Evolutionary conservation across 495 filamentous ascomycete species (phyloP), one percentile per base, ranked within the genome.

Genomic region (Chaetomium fimeti): DNA sequence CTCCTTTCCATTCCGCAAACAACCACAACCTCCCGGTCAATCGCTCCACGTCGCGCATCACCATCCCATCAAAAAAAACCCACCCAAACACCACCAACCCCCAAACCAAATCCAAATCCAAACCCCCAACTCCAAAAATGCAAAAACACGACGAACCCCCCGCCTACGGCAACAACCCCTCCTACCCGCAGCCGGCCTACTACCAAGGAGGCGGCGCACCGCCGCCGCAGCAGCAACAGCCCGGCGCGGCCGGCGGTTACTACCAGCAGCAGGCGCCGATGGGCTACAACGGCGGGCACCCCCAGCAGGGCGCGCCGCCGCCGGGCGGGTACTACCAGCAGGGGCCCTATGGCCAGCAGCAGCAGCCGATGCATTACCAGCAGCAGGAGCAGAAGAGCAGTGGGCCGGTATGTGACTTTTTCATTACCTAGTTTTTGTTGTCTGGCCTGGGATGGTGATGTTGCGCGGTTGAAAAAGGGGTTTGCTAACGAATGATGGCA

Each of bases 61-160:
- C n/a, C n/a, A n/a, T n/a, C n/a, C n/a, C n/a, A n/a, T n/a, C 12
- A 27, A 27, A 28, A 40, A 8, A 15, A 38, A 55, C n/a, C n/a
- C 29, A 40, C 6, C 32, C 18, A 56, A 56, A 12, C 32, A 13
- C 49, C 13, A 52, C 1, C 12, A 54, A 20, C 29, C 29, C 29
- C n/a, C n/a, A n/a, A n/a, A 32, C 7, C 29, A 3, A 32, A 3
- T 32, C 29, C 29, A 32, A n/a, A n/a, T 7, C 29, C 7, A 32
- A 3, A 3, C 29, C 29, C 3, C 29, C 28, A 55, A 25, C 7
- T 5, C 11, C 9, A 9, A 64, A 40, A 24, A 81, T 79, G 76
- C 62, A 74, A 45, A 79, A 81, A 71, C 56, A 66, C 66, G 77
- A 79, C 64, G 65, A 74, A 6, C 78, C 78, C 29, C 78, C 78